Conservation (phyloP, 1,284 basidiomycete genomes). For the Apiotrichum montevideense region DNA sequence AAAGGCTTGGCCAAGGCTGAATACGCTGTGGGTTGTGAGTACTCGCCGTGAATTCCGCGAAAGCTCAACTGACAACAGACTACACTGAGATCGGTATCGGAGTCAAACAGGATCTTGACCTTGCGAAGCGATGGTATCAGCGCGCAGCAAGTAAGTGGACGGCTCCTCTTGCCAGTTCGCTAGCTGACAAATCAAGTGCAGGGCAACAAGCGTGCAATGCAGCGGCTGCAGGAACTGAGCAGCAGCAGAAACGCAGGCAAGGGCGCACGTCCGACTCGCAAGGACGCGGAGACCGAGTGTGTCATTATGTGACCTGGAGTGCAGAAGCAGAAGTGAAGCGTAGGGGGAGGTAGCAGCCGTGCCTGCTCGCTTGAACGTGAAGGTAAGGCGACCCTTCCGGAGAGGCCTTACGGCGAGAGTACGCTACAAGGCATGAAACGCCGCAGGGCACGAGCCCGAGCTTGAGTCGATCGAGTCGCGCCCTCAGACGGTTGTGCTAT, state of each 20-base stretch:
- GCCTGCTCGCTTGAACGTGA: no score
- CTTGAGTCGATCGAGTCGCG: no score
- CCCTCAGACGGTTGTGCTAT: no score
- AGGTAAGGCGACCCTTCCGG: no score
- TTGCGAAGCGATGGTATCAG: conserved; percentile 99
- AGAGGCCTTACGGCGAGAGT: no score
- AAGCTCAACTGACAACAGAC: conserved; percentile 47
- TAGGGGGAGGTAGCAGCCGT: no score
- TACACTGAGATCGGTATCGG: conserved; percentile 98
- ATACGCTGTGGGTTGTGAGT: conserved; percentile 78
- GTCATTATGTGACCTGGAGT: conserved; percentile 57
- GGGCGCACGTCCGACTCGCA: conserved; percentile 75
- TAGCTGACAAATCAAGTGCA: conserved; percentile 28
- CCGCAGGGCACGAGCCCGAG: no score
- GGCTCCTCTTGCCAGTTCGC: no score
- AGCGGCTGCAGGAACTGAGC: conserved; percentile 70
- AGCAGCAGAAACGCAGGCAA: conserved; percentile 43
- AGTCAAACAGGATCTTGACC: conserved; percentile 88
- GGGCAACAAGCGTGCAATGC: conserved; percentile 57
- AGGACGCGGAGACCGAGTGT: conserved; percentile 88
- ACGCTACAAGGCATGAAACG: no score
- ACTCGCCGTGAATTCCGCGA: no score
- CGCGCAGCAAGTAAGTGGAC: conserved; percentile 74
- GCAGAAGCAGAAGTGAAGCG: no score
- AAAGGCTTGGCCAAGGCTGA: conserved; percentile 89